Base-by-base conservation (phyloP, 495 filamentous ascomycete species). In the Saxispiralis lemnorum region DNA sequence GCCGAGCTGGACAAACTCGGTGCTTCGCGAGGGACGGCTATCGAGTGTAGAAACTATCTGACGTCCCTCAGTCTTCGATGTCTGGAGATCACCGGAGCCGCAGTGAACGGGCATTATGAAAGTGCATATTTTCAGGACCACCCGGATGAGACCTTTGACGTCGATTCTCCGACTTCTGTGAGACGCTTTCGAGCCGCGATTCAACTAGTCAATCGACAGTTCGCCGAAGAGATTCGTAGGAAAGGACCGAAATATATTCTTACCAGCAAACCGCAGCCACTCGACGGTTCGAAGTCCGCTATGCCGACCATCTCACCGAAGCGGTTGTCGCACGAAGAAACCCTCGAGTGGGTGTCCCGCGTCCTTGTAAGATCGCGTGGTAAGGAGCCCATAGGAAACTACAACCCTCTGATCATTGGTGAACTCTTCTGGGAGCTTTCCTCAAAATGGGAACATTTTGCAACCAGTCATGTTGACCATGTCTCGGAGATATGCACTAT, bases 171-270 rank as follows among this genome's bases (percentile, higher is more conserved):
- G 17, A 67, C 63, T 10, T 47, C 58, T 19, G 17, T 53, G 13
- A 69, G 72, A 44, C 70, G 73, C 9, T 58, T 83, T 7, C 68
- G 80, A 9, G 76, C 79, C 0, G 56, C 71, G 0, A 58, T 80
- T 16, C 72, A 78, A 31, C 66, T 73, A 28, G 49, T 72, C 15
- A 74, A 73, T 44, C 54, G 56, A n/a, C 56, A 63, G 0, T 83
- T 83, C 40, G 66, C 71, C 0, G 57, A 67, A 10, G 52, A 65
- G 0, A 69, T 82, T 34, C 36, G 47, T 0, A 43, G 13, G 1
- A 46, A 43, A 15, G 76, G 75, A 1, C 72, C 77, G 13, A 40
- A 40, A 17, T 28, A 46, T 28, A 42, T 45, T 11, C 16, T 41
- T 34, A 9, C 30, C 17, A 32, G 30, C 5, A 9, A 28, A 9